These are phyloP conservation scores for Phalaenopsis aphrodite DNA, from an alignment of 106 monocot species.

Conservation along the genomic window DNA sequence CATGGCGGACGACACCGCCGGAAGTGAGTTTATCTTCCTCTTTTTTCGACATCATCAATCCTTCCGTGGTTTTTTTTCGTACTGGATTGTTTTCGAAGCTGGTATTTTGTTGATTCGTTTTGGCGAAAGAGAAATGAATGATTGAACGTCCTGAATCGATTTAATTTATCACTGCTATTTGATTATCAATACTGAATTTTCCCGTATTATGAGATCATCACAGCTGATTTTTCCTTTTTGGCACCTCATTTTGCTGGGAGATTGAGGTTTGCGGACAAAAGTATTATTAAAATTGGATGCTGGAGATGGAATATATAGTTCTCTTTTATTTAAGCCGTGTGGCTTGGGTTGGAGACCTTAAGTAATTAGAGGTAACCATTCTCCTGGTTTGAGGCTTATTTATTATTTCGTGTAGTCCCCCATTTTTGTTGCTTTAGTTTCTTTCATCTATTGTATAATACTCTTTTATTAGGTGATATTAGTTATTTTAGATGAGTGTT, in stretches of 20 bases:
- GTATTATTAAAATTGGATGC: too few relatives aligned
- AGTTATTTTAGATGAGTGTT: too few relatives aligned
- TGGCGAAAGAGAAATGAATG: background rate
- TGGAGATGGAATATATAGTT: too few relatives aligned
- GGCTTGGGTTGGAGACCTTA: too few relatives aligned
- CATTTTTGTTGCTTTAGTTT: too few relatives aligned
- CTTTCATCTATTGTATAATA: too few relatives aligned
- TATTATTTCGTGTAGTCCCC: too few relatives aligned
- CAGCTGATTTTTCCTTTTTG: background rate
- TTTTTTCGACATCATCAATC: background rate
- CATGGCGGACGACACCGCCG: constrained; percentile 89
- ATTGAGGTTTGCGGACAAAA: background rate
- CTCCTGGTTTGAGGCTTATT: too few relatives aligned
- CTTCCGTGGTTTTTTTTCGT: background rate
- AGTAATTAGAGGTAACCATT: too few relatives aligned
- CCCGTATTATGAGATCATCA: background rate
- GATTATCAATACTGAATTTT: background rate
- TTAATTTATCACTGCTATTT: background rate
- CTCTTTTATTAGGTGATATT: too few relatives aligned
- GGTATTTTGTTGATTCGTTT: background rate
- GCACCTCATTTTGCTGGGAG: background rate
- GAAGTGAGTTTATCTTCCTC: constrained; percentile 36
- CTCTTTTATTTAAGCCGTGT: too few relatives aligned
- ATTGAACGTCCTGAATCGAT: background rate
- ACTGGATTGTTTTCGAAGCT: background rate